phyloP scores from a whole-genome alignment of 345 rosid genomes.

The Eutrema yunnanense region DNA sequence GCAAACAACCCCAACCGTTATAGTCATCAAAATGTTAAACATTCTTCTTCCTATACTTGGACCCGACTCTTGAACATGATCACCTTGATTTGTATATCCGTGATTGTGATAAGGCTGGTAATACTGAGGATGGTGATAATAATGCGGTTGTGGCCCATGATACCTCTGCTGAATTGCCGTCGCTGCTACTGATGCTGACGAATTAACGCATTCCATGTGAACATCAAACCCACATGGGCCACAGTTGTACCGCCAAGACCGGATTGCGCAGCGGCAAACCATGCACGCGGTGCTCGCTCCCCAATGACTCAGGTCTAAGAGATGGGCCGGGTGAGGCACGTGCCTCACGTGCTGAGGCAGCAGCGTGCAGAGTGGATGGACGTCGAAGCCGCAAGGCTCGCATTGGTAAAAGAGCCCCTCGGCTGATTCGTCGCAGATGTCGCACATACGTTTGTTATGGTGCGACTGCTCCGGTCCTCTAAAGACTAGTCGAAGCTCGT shows the following conservation, averaged over 20 bases:
- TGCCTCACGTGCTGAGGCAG: constrained; percentile 20
- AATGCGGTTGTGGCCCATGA: neutral
- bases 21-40: neutral
- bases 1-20: neutral
- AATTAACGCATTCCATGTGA: constrained; percentile 32
- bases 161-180: neutral
- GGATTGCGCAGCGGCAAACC: constrained; percentile 21
- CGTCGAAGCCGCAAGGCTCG: constrained; percentile 28
- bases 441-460: constrained; percentile 18
- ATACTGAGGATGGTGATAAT: neutral
- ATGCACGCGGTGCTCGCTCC: constrained; percentile 18
- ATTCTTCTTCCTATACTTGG: neutral
- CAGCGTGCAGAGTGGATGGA: constrained; percentile 34
- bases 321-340: constrained; percentile 22
- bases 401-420: constrained; percentile 36
- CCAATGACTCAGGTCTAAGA: constrained; percentile 18
- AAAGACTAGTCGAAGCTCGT: constrained; percentile 14
- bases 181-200: neutral
- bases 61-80: neutral
- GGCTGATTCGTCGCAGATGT: constrained; percentile 22
- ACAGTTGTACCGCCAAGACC: constrained; percentile 37
- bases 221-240: constrained; percentile 25
- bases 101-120: constrained; percentile 11
- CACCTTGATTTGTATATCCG: neutral
- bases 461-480: constrained; percentile 2